Evolutionary conservation across 192 early-diverging fungal species (phyloP).

Genomic region (Rhizophagus sp.): DNA sequence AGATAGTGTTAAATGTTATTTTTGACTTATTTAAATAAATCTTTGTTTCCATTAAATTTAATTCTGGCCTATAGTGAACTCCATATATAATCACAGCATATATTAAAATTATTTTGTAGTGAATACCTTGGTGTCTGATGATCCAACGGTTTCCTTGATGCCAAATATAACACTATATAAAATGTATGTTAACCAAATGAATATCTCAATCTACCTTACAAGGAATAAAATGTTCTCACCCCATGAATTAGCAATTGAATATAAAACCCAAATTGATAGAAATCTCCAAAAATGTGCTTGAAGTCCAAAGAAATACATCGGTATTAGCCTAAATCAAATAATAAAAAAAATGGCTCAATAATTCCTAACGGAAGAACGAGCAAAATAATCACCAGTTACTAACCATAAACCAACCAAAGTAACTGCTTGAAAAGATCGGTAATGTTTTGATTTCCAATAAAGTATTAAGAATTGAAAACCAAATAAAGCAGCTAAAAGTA

Average conservation of each 20-base stretch:
- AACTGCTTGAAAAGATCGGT: conserved; percentile 54
- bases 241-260: conserved; percentile 20
- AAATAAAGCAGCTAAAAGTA: conserved; percentile 54
- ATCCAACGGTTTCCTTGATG: conserved; percentile 60
- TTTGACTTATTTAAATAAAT: too few relatives aligned
- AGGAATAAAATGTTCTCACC: neutral
- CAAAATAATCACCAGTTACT: neutral
- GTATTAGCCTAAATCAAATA: neutral
- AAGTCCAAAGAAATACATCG: conserved; percentile 28
- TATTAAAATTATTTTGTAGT: too few relatives aligned
- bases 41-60: too few relatives aligned
- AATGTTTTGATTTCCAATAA: conserved; percentile 63
- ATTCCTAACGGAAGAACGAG: neutral
- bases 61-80: too few relatives aligned
- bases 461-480: conserved; percentile 60
- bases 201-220: neutral
- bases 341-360: neutral
- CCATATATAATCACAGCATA: too few relatives aligned
- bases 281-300: conserved; percentile 28
- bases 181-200: conserved; percentile 29
- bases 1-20: too few relatives aligned
- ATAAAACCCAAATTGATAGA: conserved; percentile 20
- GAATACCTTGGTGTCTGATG: conserved; percentile 54
- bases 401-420: conserved; percentile 54
- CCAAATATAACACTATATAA: conserved; percentile 51